These are phyloP conservation scores for Hammondia hammondi DNA, from an alignment of 169 alveolate genomes.

Conservation along the genomic window DNA sequence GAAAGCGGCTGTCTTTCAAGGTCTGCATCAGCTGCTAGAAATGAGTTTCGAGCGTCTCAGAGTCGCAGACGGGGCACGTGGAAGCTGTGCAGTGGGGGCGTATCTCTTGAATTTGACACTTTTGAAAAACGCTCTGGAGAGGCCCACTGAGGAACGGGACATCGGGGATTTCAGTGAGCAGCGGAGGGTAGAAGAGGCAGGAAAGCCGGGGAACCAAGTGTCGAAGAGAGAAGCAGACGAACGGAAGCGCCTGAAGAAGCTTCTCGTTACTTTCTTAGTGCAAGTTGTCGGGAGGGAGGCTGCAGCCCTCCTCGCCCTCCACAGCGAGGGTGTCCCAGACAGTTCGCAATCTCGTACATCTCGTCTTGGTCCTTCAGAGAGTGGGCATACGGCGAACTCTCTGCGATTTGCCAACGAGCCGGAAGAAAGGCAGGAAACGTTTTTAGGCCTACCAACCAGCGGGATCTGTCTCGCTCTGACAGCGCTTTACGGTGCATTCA, in stretches of 20 bases:
- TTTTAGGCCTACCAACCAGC: background rate
- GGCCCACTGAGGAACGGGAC: background rate
- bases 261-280: background rate
- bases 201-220: background rate
- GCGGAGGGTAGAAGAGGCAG: background rate
- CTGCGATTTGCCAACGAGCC: background rate
- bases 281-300: background rate
- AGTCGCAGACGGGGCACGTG: background rate
- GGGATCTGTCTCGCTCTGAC: background rate
- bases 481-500: background rate
- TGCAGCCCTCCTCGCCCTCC: background rate
- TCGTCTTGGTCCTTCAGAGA: background rate
- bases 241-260: conserved; percentile 12
- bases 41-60: background rate
- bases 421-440: background rate
- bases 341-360: background rate
- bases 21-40: background rate
- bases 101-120: background rate
- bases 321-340: background rate
- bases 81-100: background rate
- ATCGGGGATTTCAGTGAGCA: background rate
- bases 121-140: background rate
- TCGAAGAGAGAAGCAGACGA: background rate
- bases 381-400: background rate
- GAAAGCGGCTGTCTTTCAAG: background rate